phyloP scores from a whole-genome alignment of 495 filamentous ascomycete species.

The Hamigera avellanea region DNA sequence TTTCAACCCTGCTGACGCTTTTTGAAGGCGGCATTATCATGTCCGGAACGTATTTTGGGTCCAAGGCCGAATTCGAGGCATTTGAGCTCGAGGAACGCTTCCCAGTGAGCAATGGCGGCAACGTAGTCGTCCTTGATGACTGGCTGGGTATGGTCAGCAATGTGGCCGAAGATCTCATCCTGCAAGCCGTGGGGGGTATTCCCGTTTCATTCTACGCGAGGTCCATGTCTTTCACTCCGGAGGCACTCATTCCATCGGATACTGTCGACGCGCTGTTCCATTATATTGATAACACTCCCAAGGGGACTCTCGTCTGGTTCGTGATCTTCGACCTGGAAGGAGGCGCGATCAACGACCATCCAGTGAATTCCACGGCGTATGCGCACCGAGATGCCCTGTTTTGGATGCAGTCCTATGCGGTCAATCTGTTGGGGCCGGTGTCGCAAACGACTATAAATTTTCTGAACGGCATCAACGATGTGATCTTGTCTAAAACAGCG shows the following conservation, averaged over 20 bases:
- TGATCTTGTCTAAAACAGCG: constrained; percentile 11
- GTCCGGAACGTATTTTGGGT: constrained; percentile 29
- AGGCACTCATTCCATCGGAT: constrained; percentile 26
- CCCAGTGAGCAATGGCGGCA: constrained; percentile 15
- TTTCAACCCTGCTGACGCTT: constrained; percentile 29
- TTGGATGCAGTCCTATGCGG: constrained; percentile 32
- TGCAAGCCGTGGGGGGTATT: constrained; percentile 15
- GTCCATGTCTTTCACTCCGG: constrained; percentile 35
- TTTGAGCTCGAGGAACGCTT: constrained; percentile 20
- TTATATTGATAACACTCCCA: constrained; percentile 33
- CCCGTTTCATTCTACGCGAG: constrained; percentile 35
- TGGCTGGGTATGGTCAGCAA: constrained; percentile 43
- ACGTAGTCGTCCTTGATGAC: constrained; percentile 32
- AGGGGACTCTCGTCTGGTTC: constrained; percentile 32
- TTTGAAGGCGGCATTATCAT: constrained; percentile 19
- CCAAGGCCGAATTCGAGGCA: constrained; percentile 22
- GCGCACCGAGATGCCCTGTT: constrained; percentile 33
- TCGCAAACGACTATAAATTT: constrained; percentile 22
- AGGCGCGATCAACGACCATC: constrained; percentile 30
- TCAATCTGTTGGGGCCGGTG: constrained; percentile 29
- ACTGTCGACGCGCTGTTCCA: constrained; percentile 28
- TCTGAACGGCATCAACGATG: constrained; percentile 32
- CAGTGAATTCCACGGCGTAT: constrained; percentile 30
- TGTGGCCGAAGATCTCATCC: constrained; percentile 34
- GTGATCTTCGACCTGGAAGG: constrained; percentile 32